phyloP scores from a whole-genome alignment of 1,284 basidiomycete genomes.

The Ganoderma boninense region DNA sequence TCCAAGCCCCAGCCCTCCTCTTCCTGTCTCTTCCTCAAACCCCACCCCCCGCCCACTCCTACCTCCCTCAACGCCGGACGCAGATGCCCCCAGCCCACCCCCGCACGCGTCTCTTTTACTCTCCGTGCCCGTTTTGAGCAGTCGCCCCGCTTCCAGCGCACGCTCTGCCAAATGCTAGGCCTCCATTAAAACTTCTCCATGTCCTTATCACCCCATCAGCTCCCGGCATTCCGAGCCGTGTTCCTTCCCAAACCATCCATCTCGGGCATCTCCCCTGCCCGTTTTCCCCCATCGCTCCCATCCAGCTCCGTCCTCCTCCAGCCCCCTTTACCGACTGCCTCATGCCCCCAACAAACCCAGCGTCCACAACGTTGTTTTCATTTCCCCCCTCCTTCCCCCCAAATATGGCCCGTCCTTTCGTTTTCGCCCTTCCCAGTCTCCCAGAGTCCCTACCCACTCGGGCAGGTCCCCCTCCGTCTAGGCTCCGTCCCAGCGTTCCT shows the following conservation, averaged over 20 bases:
- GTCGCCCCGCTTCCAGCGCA: constrained; percentile 11
- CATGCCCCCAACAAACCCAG: constrained; percentile 36
- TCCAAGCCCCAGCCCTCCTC: not conserved
- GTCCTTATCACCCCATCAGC: constrained; percentile 32
- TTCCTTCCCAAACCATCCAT: constrained; percentile 22
- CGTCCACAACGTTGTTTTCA: constrained; percentile 42
- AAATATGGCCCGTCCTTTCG: constrained; percentile 26
- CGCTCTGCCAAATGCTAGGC: constrained; percentile 4
- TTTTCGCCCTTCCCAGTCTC: constrained; percentile 13
- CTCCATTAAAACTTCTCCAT: constrained; percentile 23
- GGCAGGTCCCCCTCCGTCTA: constrained; percentile 4
- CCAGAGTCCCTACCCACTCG: constrained; percentile 13
- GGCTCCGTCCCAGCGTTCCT: constrained; percentile 25
- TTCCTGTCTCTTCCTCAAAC: not conserved
- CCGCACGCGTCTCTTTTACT: constrained; percentile 7
- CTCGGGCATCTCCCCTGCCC: constrained; percentile 28
- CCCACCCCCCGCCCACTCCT: not conserved
- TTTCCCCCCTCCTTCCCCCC: constrained; percentile 37
- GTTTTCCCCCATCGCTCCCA: constrained; percentile 25
- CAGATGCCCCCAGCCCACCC: constrained; percentile 13
- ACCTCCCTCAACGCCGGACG: constrained; percentile 10
- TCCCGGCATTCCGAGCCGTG: constrained; percentile 23
- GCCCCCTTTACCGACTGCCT: constrained; percentile 33
- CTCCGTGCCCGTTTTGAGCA: constrained; percentile 1
- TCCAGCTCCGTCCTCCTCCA: constrained; percentile 26